Conservation (phyloP, 1,284 basidiomycete species). For the Naganishia sp. region DNA sequence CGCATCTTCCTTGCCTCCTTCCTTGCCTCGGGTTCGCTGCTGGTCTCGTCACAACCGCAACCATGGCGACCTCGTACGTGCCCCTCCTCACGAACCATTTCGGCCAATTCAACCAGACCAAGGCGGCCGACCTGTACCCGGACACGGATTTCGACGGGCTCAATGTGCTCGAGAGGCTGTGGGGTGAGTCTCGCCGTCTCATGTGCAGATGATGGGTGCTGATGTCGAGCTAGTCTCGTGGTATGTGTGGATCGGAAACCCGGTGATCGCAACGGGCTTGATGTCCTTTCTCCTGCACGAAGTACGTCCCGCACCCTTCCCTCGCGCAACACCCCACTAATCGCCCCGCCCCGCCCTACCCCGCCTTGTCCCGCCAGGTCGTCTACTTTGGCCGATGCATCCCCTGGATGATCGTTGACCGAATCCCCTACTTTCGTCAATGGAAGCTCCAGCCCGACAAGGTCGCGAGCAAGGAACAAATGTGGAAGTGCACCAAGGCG, state of each 20-base stretch:
- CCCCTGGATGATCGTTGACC: constrained; percentile 95
- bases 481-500: constrained; percentile 95
- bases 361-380: constrained; percentile 58
- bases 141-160: constrained; percentile 30
- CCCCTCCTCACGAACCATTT: constrained; percentile 25
- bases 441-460: constrained; percentile 94
- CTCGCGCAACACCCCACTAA: background rate
- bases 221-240: constrained; percentile 53
- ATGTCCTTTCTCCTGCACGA: constrained; percentile 94
- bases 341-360: background rate
- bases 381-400: constrained; percentile 96
- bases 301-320: constrained; percentile 57
- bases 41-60: background rate
- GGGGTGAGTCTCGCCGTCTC: constrained; percentile 30
- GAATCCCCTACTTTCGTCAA: constrained; percentile 86
- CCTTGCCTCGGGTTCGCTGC: background rate
- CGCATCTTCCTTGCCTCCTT: background rate
- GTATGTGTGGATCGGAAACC: constrained; percentile 86
- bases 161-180: constrained; percentile 33
- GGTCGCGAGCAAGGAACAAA: constrained; percentile 74
- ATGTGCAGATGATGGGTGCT: background rate
- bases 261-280: constrained; percentile 88
- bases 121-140: constrained; percentile 29
- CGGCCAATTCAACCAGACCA: constrained; percentile 25
- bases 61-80: constrained; percentile 15